phyloP scores from a whole-genome alignment of 2,329 filamentous ascomycete genomes.

The Didymella lethalis region DNA sequence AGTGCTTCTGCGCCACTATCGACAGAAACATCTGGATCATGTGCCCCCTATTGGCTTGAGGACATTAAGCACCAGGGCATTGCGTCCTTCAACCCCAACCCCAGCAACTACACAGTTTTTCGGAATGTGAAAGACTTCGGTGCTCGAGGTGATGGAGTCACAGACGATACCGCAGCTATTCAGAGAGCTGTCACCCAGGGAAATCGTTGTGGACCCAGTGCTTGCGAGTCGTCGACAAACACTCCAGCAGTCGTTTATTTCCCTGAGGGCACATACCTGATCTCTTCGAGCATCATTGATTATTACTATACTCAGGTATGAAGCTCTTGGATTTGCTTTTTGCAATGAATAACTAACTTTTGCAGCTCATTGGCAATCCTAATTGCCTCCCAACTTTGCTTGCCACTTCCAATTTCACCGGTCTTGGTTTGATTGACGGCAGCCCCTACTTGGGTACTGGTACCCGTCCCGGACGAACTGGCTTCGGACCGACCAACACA shows the following conservation, averaged over 20 bases:
- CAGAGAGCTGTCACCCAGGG: constrained; percentile 54
- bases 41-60: constrained; percentile 52
- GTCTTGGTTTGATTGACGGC: constrained; percentile 65
- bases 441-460: constrained; percentile 58
- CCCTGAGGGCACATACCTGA: constrained; percentile 65
- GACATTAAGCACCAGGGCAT: constrained; percentile 54
- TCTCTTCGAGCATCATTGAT: constrained; percentile 65
- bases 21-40: constrained; percentile 26
- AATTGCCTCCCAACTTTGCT: constrained; percentile 64
- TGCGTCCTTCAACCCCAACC: constrained; percentile 50
- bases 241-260: constrained; percentile 66
- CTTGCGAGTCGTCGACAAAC: constrained; percentile 57
- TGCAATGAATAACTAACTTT: constrained; percentile 9
- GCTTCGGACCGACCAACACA: constrained; percentile 63
- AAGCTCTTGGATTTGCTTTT: neutral
- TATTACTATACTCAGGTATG: constrained; percentile 67
- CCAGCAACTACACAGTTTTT: constrained; percentile 52
- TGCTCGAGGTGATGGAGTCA: constrained; percentile 48
- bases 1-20: constrained; percentile 25
- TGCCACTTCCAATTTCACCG: constrained; percentile 61
- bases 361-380: constrained; percentile 64
- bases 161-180: constrained; percentile 63
- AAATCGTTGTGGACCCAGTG: constrained; percentile 52
- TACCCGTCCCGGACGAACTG: constrained; percentile 42
- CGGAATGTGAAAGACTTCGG: constrained; percentile 56